Conservation (phyloP, 2,329 filamentous ascomycete genomes). For the Penicillium sp. region DNA sequence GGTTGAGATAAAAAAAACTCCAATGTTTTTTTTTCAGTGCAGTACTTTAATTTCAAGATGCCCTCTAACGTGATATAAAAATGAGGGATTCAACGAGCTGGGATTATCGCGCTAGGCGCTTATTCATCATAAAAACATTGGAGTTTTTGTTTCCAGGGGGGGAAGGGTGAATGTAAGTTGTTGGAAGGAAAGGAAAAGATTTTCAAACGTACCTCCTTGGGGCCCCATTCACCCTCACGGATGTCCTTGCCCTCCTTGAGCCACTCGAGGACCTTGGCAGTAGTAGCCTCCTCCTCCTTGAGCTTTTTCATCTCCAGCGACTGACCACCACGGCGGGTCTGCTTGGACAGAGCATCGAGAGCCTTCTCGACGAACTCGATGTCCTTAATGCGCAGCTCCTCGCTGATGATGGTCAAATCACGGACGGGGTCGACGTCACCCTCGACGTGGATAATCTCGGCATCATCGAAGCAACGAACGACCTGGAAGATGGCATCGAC, state of each 20-base stretch:
- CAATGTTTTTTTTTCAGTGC: constrained; percentile 63
- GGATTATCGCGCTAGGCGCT: constrained; percentile 90
- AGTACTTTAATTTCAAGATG: constrained; percentile 86
- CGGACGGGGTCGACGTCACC: constrained; percentile 95
- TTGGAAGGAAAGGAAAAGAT: constrained; percentile 27
- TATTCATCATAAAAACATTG: constrained; percentile 84
- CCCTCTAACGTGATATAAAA: constrained; percentile 73
- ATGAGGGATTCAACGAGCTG: constrained; percentile 98
- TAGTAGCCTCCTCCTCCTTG: constrained; percentile 89
- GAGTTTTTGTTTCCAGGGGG: constrained; percentile 8
- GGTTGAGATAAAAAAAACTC: constrained; percentile 25
- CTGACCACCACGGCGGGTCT: constrained; percentile 92
- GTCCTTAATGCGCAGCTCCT: constrained; percentile 96
- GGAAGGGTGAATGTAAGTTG: constrained; percentile 28
- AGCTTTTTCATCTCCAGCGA: constrained; percentile 98
- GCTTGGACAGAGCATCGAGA: constrained; percentile 88
- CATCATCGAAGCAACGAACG: constrained; percentile 96
- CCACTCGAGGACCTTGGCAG: constrained; percentile 85
- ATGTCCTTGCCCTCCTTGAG: constrained; percentile 91
- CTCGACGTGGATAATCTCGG: constrained; percentile 99
- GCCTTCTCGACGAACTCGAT: constrained; percentile 98
- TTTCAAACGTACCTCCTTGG: constrained; percentile 80
- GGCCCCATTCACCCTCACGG: constrained; percentile 83
- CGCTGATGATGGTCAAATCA: constrained; percentile 94
- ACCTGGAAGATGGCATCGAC: constrained; percentile 99